Conservation (phyloP, 371 early-diverging fungal genomes). For the Basidiobolus heterosporus region DNA sequence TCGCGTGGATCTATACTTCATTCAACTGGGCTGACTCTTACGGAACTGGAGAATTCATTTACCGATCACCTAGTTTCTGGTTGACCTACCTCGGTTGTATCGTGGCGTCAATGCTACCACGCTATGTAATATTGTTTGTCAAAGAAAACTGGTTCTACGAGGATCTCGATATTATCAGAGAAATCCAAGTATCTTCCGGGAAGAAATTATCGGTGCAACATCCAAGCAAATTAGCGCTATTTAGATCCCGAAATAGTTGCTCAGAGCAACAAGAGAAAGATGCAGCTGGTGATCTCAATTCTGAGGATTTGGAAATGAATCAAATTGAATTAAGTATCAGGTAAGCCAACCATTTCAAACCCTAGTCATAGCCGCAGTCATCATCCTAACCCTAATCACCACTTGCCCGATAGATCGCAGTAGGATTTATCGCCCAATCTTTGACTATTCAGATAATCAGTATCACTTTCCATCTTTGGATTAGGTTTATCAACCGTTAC, state of each 20-base stretch:
- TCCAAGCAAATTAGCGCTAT: background rate
- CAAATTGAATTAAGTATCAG: background rate
- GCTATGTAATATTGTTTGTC: conserved; percentile 36
- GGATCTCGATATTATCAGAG: conserved; percentile 51
- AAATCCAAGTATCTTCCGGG: conserved; percentile 16
- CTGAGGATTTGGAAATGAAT: background rate
- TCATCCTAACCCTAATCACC: too few species aligned
- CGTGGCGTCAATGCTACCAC: conserved; percentile 39
- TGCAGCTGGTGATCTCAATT: background rate
- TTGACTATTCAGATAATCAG: too few species aligned
- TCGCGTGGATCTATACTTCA: conserved; percentile 42
- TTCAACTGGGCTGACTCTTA: conserved; percentile 34
- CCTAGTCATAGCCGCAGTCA: background rate
- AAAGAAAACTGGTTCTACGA: conserved; percentile 48
- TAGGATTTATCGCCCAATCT: too few species aligned
- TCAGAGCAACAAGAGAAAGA: too few species aligned
- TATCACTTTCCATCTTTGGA: too few species aligned
- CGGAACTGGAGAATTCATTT: conserved; percentile 37
- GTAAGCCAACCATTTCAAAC: background rate
- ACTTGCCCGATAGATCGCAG: too few species aligned
- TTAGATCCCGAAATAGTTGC: background rate
- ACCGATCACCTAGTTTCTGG: conserved; percentile 52
- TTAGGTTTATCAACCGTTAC: too few species aligned
- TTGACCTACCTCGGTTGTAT: conserved; percentile 33
- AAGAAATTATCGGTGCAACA: conserved; percentile 7